Evolutionary conservation across 108 stramenopile genomes (phyloP).

Genomic region (Cyclotella choctawhatcheeana): DNA sequence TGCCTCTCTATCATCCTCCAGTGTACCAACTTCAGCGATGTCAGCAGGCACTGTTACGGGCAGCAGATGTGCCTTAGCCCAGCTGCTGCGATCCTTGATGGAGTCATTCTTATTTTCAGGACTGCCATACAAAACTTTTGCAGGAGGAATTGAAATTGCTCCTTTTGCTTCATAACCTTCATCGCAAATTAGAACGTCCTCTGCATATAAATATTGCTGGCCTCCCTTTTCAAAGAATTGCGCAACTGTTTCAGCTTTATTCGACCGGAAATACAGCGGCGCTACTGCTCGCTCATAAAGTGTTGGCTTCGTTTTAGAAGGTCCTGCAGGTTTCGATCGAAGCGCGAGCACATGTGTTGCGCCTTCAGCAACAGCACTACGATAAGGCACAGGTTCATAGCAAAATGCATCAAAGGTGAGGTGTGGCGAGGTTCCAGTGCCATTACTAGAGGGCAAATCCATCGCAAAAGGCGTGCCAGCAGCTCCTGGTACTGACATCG

Average conservation of each 20-base stretch:
- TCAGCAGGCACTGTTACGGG: constrained; percentile 68
- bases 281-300: constrained; percentile 77
- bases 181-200: constrained; percentile 78
- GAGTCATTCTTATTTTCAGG: constrained; percentile 24
- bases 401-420: constrained; percentile 82
- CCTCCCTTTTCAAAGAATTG: constrained; percentile 79
- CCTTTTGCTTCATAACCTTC: constrained; percentile 51
- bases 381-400: constrained; percentile 81
- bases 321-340: constrained; percentile 66
- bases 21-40: constrained; percentile 56
- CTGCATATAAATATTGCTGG: constrained; percentile 82
- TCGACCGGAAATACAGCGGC: constrained; percentile 73
- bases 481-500: constrained; percentile 88
- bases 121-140: constrained; percentile 68
- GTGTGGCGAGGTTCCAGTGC: constrained; percentile 15
- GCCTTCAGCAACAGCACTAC: constrained; percentile 81
- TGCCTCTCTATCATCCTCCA: constrained; percentile 67
- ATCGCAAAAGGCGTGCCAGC: constrained; percentile 71
- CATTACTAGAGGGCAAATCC: constrained; percentile 38
- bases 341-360: constrained; percentile 81
- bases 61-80: constrained; percentile 74
- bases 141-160: constrained; percentile 69
- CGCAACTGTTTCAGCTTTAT: constrained; percentile 64
- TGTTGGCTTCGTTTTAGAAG: constrained; percentile 66
- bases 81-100: constrained; percentile 32